A percentile compares a stretch with the other conserved stretches of the same genome.
phyloP scores from a whole-genome alignment of 441 rosid genomes.

The Erodium texanum region DNA sequence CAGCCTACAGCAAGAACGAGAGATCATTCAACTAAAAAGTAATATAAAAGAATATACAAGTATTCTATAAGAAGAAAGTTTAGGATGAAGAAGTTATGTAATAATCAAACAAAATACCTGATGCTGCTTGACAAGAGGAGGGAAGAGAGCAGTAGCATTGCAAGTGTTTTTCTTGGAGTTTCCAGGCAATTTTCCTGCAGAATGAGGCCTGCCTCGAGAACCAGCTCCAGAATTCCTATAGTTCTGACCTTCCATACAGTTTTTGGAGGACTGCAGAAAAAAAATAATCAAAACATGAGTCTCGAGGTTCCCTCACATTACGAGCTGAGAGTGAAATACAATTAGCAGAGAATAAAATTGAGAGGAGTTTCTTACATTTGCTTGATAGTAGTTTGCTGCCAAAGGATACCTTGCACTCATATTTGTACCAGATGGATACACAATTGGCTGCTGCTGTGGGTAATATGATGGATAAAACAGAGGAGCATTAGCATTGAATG shows the following conservation, averaged over 20 bases:
- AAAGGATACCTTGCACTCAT: slow-evolving; percentile 18
- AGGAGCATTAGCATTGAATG: slow-evolving; percentile 12
- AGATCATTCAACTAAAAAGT: slow-evolving; percentile 8
- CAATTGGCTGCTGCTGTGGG: slow-evolving; percentile 20
- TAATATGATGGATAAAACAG: slow-evolving; percentile 15
- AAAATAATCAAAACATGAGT: not conserved
- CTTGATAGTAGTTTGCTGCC: slow-evolving; percentile 15
- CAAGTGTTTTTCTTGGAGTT: slow-evolving; percentile 9
- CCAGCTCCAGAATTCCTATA: slow-evolving; percentile 14
- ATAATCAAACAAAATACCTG: slow-evolving; percentile 2
- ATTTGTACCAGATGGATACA: slow-evolving; percentile 12
- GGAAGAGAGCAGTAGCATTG: slow-evolving; percentile 16
- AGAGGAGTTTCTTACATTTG: slow-evolving; percentile 19
- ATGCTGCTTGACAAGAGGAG: slow-evolving; percentile 15
- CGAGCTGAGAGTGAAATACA: not conserved
- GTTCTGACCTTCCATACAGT: slow-evolving; percentile 11
- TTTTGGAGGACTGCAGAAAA: slow-evolving; percentile 19
- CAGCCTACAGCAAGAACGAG: slow-evolving; percentile 17
- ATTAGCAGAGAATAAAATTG: not conserved
- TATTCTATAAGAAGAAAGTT: not conserved
- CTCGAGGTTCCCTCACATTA: not conserved
- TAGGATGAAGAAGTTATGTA: not conserved
- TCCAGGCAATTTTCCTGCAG: slow-evolving; percentile 8
- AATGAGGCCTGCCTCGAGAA: not conserved
- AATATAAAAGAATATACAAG: slow-evolving; percentile 1